Conservation (phyloP, 2,329 filamentous ascomycete species). For the Ophiostoma tasmaniense region DNA sequence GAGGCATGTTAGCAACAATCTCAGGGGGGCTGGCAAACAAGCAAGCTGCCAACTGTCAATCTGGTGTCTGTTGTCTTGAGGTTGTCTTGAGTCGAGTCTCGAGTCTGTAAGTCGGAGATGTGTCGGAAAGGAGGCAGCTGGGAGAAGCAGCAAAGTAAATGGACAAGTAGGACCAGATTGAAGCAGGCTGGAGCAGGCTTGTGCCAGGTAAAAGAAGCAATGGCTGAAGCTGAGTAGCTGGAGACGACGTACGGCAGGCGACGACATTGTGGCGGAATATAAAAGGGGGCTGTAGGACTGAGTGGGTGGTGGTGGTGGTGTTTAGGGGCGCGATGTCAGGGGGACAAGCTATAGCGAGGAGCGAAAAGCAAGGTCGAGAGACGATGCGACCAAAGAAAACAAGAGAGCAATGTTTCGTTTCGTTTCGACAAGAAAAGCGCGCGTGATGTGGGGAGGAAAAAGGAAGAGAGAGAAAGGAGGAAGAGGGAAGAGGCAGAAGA, state of each 20-base stretch:
- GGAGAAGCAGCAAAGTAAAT: neutral
- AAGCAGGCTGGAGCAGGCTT: neutral
- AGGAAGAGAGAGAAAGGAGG: slow-evolving; percentile 9
- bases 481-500: neutral
- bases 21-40: neutral
- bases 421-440: slow-evolving; percentile 17
- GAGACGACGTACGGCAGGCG: slow-evolving; percentile 29
- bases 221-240: slow-evolving; percentile 8
- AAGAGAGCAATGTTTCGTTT: slow-evolving; percentile 18
- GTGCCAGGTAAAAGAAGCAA: neutral
- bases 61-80: neutral
- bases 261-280: slow-evolving; percentile 24
- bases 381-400: slow-evolving; percentile 6
- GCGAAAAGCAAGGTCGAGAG: slow-evolving; percentile 7
- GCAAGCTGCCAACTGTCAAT: neutral
- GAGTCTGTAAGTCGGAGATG: neutral
- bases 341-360: slow-evolving; percentile 4
- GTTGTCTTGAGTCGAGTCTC: neutral
- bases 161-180: neutral
- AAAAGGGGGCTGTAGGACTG: slow-evolving; percentile 11
- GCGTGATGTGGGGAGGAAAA: slow-evolving; percentile 10
- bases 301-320: neutral
- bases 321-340: slow-evolving; percentile 5
- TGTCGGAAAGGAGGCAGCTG: neutral
- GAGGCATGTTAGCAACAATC: slow-evolving; percentile 22